Evolutionary conservation across 2,329 filamentous ascomycete species (phyloP).

Genomic region (Fusarium buxicola): DNA sequence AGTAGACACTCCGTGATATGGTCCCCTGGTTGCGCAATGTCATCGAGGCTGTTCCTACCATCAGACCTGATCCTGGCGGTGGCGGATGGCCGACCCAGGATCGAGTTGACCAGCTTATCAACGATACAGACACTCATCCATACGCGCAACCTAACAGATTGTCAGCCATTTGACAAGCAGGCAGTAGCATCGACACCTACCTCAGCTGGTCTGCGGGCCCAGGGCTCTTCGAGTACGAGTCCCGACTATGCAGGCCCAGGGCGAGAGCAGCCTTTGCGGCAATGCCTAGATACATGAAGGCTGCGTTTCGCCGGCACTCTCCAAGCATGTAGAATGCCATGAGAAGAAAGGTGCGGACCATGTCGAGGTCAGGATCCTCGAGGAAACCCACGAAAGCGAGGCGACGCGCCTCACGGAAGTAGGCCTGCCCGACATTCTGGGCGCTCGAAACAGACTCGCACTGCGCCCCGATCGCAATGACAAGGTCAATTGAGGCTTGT

Average conservation of each 20-base stretch:
- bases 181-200: slow-evolving; percentile 6
- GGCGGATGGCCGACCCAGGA: slow-evolving; percentile 53
- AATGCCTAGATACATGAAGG: slow-evolving; percentile 72
- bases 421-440: slow-evolving; percentile 45
- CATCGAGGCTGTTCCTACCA: slow-evolving; percentile 18
- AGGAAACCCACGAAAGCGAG: slow-evolving; percentile 41
- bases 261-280: slow-evolving; percentile 68
- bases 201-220: slow-evolving; percentile 32
- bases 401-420: slow-evolving; percentile 58
- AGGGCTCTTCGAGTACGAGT: slow-evolving; percentile 36
- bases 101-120: slow-evolving; percentile 54
- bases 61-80: slow-evolving; percentile 40
- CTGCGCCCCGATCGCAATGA: slow-evolving; percentile 44
- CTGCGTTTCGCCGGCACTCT: slow-evolving; percentile 69
- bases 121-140: slow-evolving; percentile 55
- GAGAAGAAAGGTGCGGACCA: slow-evolving; percentile 52
- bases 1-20: slow-evolving; percentile 49
- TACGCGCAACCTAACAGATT: slow-evolving; percentile 45
- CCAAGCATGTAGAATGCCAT: slow-evolving; percentile 81
- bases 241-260: slow-evolving; percentile 62
- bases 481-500: slow-evolving; percentile 29
- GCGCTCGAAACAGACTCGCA: slow-evolving; percentile 36
- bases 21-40: slow-evolving; percentile 29
- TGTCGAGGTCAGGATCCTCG: slow-evolving; percentile 43
- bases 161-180: not conserved